These are phyloP conservation scores for Penicillium nucicola DNA, from an alignment of 495 filamentous ascomycete genomes.

Conservation along the genomic window DNA sequence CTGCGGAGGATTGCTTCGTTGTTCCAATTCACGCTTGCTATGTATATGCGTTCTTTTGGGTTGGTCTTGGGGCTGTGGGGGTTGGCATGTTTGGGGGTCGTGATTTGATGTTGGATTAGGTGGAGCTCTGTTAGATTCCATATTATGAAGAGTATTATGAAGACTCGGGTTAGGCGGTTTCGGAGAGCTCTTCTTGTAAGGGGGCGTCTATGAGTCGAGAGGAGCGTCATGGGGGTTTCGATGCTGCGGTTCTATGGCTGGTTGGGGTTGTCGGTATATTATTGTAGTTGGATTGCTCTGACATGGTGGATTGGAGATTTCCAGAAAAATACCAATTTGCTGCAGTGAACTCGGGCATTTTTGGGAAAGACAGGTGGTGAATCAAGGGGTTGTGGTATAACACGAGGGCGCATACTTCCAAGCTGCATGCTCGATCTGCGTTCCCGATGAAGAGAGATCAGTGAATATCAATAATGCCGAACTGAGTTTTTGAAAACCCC, in stretches of 20 bases:
- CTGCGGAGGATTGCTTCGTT: constrained; percentile 58
- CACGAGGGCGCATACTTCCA: neutral
- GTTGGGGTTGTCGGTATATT: neutral
- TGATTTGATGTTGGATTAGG: constrained; percentile 16
- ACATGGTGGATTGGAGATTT: neutral
- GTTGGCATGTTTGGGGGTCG: constrained; percentile 13
- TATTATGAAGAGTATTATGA: constrained; percentile 18
- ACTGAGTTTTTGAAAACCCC: neutral
- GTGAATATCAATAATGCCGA: neutral
- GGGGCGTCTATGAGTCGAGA: constrained; percentile 9
- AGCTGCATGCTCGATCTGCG: too few relatives aligned
- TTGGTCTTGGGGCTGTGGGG: constrained; percentile 14
- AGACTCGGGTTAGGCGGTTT: constrained; percentile 18
- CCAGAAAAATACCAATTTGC: neutral
- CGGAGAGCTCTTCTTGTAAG: constrained; percentile 12
- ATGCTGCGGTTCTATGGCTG: neutral
- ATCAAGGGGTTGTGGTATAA: neutral
- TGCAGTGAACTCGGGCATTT: neutral
- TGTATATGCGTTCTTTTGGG: constrained; percentile 51
- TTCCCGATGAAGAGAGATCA: neutral
- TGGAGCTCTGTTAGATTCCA: constrained; percentile 26
- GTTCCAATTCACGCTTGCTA: constrained; percentile 70
- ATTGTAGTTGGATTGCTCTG: neutral
- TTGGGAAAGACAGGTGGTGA: neutral
- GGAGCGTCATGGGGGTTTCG: constrained; percentile 9